These are phyloP conservation scores for Orychophragmus violaceus DNA, from an alignment of 345 rosid genomes.

Conservation along the genomic window DNA sequence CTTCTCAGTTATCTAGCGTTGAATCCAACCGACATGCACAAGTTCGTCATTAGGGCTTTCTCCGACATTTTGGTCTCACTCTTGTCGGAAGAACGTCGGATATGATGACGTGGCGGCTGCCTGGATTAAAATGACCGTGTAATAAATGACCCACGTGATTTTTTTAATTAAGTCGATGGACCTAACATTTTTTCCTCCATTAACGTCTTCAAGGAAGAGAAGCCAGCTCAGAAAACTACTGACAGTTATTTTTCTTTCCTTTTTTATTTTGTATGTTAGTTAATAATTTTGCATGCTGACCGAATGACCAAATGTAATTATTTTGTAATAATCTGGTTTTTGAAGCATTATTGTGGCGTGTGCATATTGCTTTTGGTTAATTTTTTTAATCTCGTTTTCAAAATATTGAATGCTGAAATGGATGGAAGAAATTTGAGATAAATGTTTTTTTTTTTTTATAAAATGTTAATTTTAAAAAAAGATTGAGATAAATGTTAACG, in stretches of 20 bases:
- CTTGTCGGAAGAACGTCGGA: constrained; percentile 21
- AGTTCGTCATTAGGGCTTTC: constrained; percentile 67
- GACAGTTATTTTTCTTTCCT: background rate
- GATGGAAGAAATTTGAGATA: background rate
- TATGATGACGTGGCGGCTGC: constrained; percentile 2
- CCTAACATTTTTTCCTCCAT: background rate
- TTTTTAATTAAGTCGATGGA: background rate
- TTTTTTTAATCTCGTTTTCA: background rate
- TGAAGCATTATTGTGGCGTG: background rate
- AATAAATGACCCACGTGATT: constrained; percentile 14
- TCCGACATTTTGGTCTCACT: constrained; percentile 70
- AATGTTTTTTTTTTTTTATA: no score
- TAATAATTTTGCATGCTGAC: background rate
- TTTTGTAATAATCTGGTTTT: background rate
- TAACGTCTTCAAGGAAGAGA: background rate
- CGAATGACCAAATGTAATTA: background rate
- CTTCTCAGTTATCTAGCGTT: constrained; percentile 61
- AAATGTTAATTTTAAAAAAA: no score
- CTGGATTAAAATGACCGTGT: background rate
- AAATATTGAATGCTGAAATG: constrained; percentile 2
- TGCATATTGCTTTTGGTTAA: background rate
- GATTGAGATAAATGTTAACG: background rate
- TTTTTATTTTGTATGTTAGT: background rate
- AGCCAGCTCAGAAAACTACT: background rate
- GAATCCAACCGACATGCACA: constrained; percentile 63